Conservation (phyloP, 169 alveolate species). For the Cryptosporidium tyzzeri region DNA sequence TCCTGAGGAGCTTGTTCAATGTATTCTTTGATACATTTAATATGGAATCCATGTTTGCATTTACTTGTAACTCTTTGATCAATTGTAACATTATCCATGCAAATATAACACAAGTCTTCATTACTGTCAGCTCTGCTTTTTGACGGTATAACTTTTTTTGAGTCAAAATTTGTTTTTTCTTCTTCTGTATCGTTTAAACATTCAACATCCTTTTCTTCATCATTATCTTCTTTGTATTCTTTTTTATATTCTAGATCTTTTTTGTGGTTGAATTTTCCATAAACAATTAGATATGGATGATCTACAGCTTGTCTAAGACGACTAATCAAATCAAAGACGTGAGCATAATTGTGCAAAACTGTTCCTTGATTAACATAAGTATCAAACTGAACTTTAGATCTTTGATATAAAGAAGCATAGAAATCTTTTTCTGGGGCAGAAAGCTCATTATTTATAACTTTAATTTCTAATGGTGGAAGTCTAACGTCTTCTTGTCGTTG, state of each 20-base stretch:
- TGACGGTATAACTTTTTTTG: slow-evolving; percentile 44
- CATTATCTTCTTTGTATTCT: not conserved
- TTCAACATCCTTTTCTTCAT: not conserved
- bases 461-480: slow-evolving; percentile 86
- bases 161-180: not conserved
- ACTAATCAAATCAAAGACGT: slow-evolving; percentile 89
- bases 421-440: slow-evolving; percentile 87
- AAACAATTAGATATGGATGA: slow-evolving; percentile 90
- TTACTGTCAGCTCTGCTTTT: slow-evolving; percentile 60
- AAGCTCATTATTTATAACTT: slow-evolving; percentile 83
- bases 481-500: slow-evolving; percentile 88
- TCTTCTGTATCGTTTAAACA: not conserved
- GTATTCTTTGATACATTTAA: slow-evolving; percentile 84
- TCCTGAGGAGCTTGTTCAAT: slow-evolving; percentile 83
- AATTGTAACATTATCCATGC: slow-evolving; percentile 80
- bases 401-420: slow-evolving; percentile 87
- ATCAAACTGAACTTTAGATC: slow-evolving; percentile 76
- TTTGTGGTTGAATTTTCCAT: slow-evolving; percentile 81
- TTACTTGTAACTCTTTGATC: slow-evolving; percentile 73
- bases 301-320: slow-evolving; percentile 92
- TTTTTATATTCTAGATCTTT: slow-evolving; percentile 1
- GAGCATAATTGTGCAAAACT: slow-evolving; percentile 91
- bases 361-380: slow-evolving; percentile 87
- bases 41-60: slow-evolving; percentile 89
- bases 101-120: slow-evolving; percentile 58